These are phyloP conservation scores for Solanum infundibuliforme DNA, from an alignment of 257 asterid species.

Conservation along the genomic window DNA sequence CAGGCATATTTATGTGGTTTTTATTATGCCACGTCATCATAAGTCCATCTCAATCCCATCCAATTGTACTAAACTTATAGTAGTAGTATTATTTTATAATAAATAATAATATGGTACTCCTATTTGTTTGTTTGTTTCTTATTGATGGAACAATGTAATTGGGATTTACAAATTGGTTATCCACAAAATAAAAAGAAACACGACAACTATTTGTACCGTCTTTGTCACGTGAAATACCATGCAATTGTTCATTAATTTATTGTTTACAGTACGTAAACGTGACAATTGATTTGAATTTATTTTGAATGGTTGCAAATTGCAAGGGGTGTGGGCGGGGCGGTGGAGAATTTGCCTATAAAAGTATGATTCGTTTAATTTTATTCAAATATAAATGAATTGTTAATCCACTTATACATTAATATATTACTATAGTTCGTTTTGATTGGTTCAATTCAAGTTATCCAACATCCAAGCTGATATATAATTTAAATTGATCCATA, in stretches of 20 bases:
- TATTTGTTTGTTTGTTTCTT: background rate
- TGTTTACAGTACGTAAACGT: background rate
- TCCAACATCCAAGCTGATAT: too few species aligned
- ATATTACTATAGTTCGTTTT: background rate
- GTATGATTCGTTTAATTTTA: background rate
- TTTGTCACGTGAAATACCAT: background rate
- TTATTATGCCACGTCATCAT: constrained; percentile 1
- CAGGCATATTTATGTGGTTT: background rate
- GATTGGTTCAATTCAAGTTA: background rate
- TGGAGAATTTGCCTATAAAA: background rate
- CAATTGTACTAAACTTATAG: background rate
- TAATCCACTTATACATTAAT: background rate
- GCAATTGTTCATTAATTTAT: background rate
- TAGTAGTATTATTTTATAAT: too few species aligned
- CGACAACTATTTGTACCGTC: background rate
- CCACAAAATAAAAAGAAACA: background rate
- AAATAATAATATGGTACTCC: background rate
- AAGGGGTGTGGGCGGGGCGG: background rate
- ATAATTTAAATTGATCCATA: background rate
- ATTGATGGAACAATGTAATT: background rate
- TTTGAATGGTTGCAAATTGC: background rate
- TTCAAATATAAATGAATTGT: background rate
- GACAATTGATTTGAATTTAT: background rate
- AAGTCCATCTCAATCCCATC: background rate
- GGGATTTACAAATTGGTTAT: background rate